Conservation (phyloP, 257 asterid species). For the Euphrasia confusa region DNA sequence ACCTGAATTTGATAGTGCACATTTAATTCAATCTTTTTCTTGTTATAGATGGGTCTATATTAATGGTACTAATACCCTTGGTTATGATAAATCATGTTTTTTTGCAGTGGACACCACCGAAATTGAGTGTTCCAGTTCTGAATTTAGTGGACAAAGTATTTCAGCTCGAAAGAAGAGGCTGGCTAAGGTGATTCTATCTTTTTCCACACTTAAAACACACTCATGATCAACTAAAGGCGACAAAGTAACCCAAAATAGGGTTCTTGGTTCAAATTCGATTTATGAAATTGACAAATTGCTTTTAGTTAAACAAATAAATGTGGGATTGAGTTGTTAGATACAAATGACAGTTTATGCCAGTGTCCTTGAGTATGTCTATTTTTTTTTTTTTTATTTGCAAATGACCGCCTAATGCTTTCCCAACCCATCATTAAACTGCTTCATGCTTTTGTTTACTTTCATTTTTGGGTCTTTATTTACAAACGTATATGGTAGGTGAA, state of each 20-base stretch:
- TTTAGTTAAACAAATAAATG: neutral
- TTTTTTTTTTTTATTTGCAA: neutral
- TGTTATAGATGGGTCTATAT: slow-evolving; percentile 5
- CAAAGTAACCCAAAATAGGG: no score
- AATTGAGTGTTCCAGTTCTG: slow-evolving; percentile 73
- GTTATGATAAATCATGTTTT: slow-evolving; percentile 24
- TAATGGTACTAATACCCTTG: slow-evolving; percentile 1
- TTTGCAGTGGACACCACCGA: slow-evolving; percentile 94
- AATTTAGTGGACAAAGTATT: slow-evolving; percentile 88
- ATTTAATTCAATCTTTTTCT: slow-evolving; percentile 16
- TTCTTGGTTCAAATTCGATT: no score
- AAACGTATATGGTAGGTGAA: neutral
- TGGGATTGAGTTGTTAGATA: neutral
- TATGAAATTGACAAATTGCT: neutral
- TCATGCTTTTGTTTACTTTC: neutral
- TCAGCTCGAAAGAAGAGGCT: slow-evolving; percentile 96
- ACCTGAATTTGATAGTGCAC: slow-evolving; percentile 17
- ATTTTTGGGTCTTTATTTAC: neutral
- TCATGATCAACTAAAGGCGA: no score
- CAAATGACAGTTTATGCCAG: neutral
- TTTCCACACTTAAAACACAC: slow-evolving; percentile 1
- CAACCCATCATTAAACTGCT: neutral
- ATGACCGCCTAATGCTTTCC: neutral
- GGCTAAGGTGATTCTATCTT: slow-evolving; percentile 68
- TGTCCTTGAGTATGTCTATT: neutral